Conservation (phyloP, 768 basidiomycete species). For the Serendipita sp. region DNA sequence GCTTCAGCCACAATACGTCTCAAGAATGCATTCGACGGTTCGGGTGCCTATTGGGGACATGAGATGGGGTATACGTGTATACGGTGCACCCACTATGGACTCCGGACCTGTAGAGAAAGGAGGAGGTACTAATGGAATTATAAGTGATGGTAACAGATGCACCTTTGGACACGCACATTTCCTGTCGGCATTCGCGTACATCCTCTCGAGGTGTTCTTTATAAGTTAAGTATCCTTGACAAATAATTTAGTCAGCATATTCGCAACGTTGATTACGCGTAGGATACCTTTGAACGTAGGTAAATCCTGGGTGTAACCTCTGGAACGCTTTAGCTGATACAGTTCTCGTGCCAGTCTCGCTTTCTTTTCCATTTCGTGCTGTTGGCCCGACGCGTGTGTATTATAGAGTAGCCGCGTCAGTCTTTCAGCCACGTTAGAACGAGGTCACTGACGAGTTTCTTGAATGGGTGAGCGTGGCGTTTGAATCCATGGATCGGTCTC, state of each 20-base stretch:
- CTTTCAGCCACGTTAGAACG: background rate
- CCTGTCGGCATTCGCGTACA: background rate
- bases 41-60: background rate
- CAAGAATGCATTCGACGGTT: slow-evolving; percentile 30
- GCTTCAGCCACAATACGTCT: slow-evolving; percentile 45
- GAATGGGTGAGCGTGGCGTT: background rate
- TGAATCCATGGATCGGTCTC: background rate
- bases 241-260: background rate
- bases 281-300: slow-evolving; percentile 1
- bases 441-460: background rate
- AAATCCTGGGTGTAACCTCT: slow-evolving; percentile 2
- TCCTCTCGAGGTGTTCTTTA: background rate
- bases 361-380: background rate
- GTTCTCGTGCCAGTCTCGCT: background rate
- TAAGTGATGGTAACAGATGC: background rate
- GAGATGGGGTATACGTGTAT: background rate
- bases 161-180: background rate
- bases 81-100: background rate
- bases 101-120: background rate
- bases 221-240: background rate
- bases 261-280: background rate
- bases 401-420: background rate
- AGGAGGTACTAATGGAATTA: background rate
- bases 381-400: background rate
- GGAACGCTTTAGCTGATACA: background rate